phyloP scores from a whole-genome alignment of 108 stramenopile species.

The Asterionellopsis glacialis region DNA sequence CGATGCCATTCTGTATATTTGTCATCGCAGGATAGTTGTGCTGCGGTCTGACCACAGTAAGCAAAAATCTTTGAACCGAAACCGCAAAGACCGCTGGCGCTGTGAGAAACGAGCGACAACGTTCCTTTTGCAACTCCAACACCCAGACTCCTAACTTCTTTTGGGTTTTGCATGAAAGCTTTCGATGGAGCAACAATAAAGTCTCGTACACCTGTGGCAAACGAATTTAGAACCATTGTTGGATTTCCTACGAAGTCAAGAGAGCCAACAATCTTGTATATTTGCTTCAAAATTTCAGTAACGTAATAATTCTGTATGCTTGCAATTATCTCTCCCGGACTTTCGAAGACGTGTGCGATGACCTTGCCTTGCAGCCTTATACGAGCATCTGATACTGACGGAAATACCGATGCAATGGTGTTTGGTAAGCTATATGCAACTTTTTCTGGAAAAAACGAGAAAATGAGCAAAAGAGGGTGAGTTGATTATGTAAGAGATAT shows the following conservation, averaged over 20 bases:
- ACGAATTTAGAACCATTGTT: conserved; percentile 74
- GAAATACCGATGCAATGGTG: conserved; percentile 46
- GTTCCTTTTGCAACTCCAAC: conserved; percentile 93
- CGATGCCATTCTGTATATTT: conserved; percentile 75
- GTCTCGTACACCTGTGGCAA: conserved; percentile 88
- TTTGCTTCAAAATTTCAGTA: conserved; percentile 80
- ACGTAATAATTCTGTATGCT: conserved; percentile 74
- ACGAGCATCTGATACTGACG: conserved; percentile 83
- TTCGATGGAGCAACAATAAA: conserved; percentile 87
- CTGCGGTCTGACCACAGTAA: conserved; percentile 58
- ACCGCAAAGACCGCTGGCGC: conserved; percentile 87
- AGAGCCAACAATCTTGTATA: conserved; percentile 93
- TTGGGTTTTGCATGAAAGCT: conserved; percentile 77
- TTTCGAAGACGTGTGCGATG: conserved; percentile 67
- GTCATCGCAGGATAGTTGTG: conserved; percentile 67
- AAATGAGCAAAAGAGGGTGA: no score
- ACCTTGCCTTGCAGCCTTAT: conserved; percentile 81
- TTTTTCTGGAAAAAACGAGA: no score
- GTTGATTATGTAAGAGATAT: conserved; percentile 9
- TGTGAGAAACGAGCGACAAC: conserved; percentile 88
- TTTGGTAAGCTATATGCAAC: conserved; percentile 15
- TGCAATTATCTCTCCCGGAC: conserved; percentile 44
- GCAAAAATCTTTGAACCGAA: conserved; percentile 73
- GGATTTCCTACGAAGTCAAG: conserved; percentile 95
- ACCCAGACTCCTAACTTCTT: conserved; percentile 83